Base-by-base conservation (phyloP, 495 filamentous ascomycete species). In the Trichocladium antarcticum region DNA sequence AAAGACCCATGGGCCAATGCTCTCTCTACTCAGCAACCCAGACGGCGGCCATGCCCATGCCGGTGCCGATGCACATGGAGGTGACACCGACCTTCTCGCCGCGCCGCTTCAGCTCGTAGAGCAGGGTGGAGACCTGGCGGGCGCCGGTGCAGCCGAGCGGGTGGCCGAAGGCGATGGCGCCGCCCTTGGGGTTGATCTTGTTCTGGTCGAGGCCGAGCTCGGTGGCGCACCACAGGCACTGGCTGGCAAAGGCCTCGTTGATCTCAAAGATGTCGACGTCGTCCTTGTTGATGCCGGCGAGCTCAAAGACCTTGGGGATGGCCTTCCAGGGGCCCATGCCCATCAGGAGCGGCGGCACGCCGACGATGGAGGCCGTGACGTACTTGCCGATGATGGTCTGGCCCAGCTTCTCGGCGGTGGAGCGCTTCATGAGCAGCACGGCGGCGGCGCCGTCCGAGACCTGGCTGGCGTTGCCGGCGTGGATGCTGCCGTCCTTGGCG, bases 241-340 rank as follows among this genome's bases (percentile, higher is more conserved):
- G 92, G 45, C 77, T 83, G 14, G 92, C 92, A 64, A 98, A 98
- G 7, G 92, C 92, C 79, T 98, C 92, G 75, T 98, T 98, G 76
- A 98, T 97, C 80, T 98, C 92, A 63, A 76, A 98, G 62, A 97
- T 85, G 66, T 96, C 93, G 31, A 98, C 87, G 53, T 97, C 92
- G 39, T 90, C 84, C 69, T 85, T 88, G 54, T 74, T 77, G 52
- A 98, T 77, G 36, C 88, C 85, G 3, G 89, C 84, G 63, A 92
- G 89, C 66, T 82, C 74, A 52, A 95, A 81, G 6, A 86, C 87
- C 60, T 89, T 82, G 49, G 92, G 92, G 64, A 98, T 96, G 27
- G 92, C 89, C 65, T 88, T 88, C 84, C 88, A 95, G 16, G 92
- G 92, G 1, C 92, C 92, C 47, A 95, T 71, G 56, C 92, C 92